Conservation (phyloP, 2,329 filamentous ascomycete species). For the Sarocladium kiliense region DNA sequence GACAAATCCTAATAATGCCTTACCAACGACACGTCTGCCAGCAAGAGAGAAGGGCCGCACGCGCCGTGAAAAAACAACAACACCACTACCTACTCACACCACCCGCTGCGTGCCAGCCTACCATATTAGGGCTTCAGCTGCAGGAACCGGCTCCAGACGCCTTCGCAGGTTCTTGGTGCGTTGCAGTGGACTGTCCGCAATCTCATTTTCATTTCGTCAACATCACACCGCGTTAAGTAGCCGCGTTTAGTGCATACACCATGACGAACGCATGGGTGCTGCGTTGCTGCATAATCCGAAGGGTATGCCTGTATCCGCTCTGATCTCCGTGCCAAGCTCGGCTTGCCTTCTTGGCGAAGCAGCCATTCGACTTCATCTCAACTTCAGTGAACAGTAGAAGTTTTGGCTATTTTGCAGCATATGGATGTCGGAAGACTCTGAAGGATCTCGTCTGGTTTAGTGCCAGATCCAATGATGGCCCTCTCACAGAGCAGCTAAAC, state of each 20-base stretch:
- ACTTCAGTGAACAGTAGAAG: neutral
- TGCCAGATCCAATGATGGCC: neutral
- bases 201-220: conserved; percentile 3
- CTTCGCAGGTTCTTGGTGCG: neutral
- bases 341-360: conserved; percentile 2
- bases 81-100: neutral
- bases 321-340: conserved; percentile 5
- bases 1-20: neutral
- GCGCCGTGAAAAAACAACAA: conserved; percentile 1
- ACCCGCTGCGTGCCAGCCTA: neutral
- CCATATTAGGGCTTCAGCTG: conserved; percentile 6
- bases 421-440: neutral
- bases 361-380: conserved; percentile 5
- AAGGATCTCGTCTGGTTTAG: neutral
- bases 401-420: neutral
- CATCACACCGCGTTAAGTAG: neutral
- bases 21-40: neutral
- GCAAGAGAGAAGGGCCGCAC: neutral
- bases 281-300: neutral
- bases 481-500: neutral
- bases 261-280: neutral
- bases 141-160: conserved; percentile 1
- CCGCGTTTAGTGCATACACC: neutral
- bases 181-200: neutral
- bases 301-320: neutral